Evolutionary conservation across 1,139 yeast genomes (phyloP).

Genomic region (Meyerozyma carpophila): DNA sequence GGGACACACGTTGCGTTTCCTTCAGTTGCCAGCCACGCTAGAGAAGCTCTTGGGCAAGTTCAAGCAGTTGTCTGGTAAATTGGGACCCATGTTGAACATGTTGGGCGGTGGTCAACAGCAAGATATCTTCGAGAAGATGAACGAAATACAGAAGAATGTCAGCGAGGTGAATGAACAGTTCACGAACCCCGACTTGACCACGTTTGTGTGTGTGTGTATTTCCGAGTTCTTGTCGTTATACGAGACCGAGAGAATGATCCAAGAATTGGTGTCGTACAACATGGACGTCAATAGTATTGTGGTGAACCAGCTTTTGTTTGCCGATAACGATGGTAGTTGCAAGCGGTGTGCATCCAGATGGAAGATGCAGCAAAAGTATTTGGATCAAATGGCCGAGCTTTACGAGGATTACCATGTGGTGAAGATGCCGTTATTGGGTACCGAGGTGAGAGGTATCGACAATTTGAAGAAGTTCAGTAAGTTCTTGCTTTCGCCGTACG

Average conservation of each 20-base stretch:
- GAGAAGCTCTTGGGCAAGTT: constrained; percentile 84
- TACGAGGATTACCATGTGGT: constrained; percentile 94
- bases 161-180: constrained; percentile 89
- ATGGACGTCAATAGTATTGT: constrained; percentile 96
- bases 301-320: constrained; percentile 87
- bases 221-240: constrained; percentile 92
- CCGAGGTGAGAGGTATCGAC: constrained; percentile 88
- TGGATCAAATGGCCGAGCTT: constrained; percentile 89
- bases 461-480: constrained; percentile 75
- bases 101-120: constrained; percentile 68
- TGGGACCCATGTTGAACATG: constrained; percentile 87
- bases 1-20: constrained; percentile 91
- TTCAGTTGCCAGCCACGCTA: constrained; percentile 88
- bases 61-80: constrained; percentile 75
- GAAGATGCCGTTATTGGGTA: constrained; percentile 89
- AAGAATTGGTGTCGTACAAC: constrained; percentile 87
- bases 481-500: constrained; percentile 63
- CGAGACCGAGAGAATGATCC: constrained; percentile 96
- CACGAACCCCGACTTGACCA: constrained; percentile 92
- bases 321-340: constrained; percentile 71
- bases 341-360: constrained; percentile 88
- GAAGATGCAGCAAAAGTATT: constrained; percentile 92
- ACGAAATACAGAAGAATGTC: constrained; percentile 77
- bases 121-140: constrained; percentile 77
- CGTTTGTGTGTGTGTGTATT: constrained; percentile 95